These are phyloP conservation scores for Harringtonia lauricola DNA, from an alignment of 2,329 filamentous ascomycete genomes.

Conservation along the genomic window DNA sequence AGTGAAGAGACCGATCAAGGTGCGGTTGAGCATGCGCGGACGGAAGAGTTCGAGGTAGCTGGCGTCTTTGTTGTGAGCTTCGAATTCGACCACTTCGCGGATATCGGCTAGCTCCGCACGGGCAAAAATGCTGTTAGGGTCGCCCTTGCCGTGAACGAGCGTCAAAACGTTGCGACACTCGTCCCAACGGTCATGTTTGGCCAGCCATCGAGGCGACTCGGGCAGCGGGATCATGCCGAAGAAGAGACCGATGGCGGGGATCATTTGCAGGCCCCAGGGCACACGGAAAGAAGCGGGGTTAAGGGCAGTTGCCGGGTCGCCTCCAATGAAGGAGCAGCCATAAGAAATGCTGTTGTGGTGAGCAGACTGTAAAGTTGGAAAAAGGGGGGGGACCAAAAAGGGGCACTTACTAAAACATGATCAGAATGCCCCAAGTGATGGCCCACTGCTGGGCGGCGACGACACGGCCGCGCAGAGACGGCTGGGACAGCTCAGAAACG, in stretches of 20 bases:
- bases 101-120: slow-evolving; percentile 61
- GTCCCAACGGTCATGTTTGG: slow-evolving; percentile 34
- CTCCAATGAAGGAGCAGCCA: slow-evolving; percentile 28
- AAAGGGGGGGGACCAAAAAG: not conserved
- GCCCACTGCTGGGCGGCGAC: slow-evolving; percentile 31
- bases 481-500: slow-evolving; percentile 49
- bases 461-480: slow-evolving; percentile 32
- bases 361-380: too few relatives aligned
- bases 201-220: slow-evolving; percentile 39
- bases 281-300: slow-evolving; percentile 36
- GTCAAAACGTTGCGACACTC: slow-evolving; percentile 35
- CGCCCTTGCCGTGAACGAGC: slow-evolving; percentile 53
- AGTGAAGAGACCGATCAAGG: slow-evolving; percentile 58
- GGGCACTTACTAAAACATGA: slow-evolving; percentile 29
- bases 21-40: slow-evolving; percentile 64
- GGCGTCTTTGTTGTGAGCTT: slow-evolving; percentile 57
- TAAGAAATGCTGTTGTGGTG: slow-evolving; percentile 24
- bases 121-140: slow-evolving; percentile 55
- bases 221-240: slow-evolving; percentile 31
- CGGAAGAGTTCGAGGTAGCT: slow-evolving; percentile 62
- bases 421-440: slow-evolving; percentile 26
- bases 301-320: slow-evolving; percentile 7
- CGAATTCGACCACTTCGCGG: slow-evolving; percentile 61
- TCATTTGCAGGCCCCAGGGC: slow-evolving; percentile 36
- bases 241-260: slow-evolving; percentile 31